Evolutionary conservation across 345 rosid genomes (phyloP), one percentile per base, ranked within the genome.

Genomic region (Salix brachista): DNA sequence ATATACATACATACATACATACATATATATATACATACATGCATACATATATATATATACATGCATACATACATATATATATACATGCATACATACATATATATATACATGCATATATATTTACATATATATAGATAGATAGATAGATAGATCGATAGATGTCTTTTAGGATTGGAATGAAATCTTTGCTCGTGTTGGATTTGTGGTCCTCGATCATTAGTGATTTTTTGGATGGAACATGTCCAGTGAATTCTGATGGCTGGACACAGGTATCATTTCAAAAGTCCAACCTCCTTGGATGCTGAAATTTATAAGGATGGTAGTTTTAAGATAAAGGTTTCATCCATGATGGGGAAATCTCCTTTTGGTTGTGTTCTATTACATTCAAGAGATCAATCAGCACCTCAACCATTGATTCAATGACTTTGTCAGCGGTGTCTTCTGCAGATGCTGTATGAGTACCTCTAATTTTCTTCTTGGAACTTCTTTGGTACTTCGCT

Each of bases 341-440:
- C 80, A 26, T 77, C 79, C 78, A 77, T 87, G 83, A 78, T 83
- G 78, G 69, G 78, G 76, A 67, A 81, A 81, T 85, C 83, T 77
- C 80, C 80, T 82, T 78, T 74, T 77, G 84, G 73, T 67, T 85
- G 84, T 82, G 82, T 77, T 58, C 67, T 68, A 62, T 77, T 58
- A 37, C 79, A 42, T 80, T 76, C 80, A 70, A 78, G 90, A 75
- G 80, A 58, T 84, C 75, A 71, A 76, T 89, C 84, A 48, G 54
- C 79, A 73, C 30, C 76, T 78, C 80, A 82, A 80, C 81, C 77
- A 82, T 81, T 87, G 85, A 75, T 84, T 86, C 83, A 80, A 80
- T 83, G 87, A 84, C 79, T 83, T 86, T 70, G 80, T 83, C 62
- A 76, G 81, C 73, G 52, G 71, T 61, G 71, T 79, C 82, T 80